phyloP scores from a whole-genome alignment of 1,139 yeast species.

The Blastobotrys aristatus region DNA sequence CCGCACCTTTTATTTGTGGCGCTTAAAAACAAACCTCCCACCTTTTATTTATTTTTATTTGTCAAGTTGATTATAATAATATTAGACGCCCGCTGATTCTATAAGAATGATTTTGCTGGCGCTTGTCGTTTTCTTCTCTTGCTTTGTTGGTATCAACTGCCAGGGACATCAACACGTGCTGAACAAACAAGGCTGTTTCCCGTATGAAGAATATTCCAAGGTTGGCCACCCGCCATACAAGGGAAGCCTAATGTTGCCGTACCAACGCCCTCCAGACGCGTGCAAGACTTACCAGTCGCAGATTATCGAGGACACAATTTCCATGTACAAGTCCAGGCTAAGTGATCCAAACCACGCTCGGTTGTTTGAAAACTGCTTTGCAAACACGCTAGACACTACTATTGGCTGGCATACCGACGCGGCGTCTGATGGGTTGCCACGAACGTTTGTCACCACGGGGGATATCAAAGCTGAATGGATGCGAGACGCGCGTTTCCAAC shows the following conservation, averaged over 20 bases:
- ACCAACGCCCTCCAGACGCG: constrained; percentile 63
- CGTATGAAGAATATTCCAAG: constrained; percentile 2
- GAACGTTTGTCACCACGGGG: constrained; percentile 78
- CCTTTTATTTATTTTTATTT: too few species aligned
- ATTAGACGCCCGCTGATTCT: too few species aligned
- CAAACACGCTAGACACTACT: constrained; percentile 86
- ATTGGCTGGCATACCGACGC: constrained; percentile 59
- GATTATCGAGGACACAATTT: constrained; percentile 59
- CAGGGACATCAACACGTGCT: not conserved
- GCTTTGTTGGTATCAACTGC: too few species aligned
- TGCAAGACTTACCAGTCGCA: constrained; percentile 70
- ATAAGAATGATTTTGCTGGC: too few species aligned
- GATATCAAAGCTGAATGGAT: constrained; percentile 86
- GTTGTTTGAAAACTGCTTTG: constrained; percentile 74
- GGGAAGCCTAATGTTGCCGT: constrained; percentile 49
- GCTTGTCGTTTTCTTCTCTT: too few species aligned
- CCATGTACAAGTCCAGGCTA: constrained; percentile 47
- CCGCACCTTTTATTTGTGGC: not conserved
- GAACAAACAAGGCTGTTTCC: not conserved
- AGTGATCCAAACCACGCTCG: constrained; percentile 64
- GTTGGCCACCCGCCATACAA: constrained; percentile 7
- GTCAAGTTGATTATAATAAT: too few species aligned
- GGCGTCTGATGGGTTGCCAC: constrained; percentile 34
- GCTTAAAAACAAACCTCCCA: not conserved
- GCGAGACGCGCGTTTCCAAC: constrained; percentile 79